phyloP scores from a whole-genome alignment of 2,329 filamentous ascomycete species.

The Nemania sp. region DNA sequence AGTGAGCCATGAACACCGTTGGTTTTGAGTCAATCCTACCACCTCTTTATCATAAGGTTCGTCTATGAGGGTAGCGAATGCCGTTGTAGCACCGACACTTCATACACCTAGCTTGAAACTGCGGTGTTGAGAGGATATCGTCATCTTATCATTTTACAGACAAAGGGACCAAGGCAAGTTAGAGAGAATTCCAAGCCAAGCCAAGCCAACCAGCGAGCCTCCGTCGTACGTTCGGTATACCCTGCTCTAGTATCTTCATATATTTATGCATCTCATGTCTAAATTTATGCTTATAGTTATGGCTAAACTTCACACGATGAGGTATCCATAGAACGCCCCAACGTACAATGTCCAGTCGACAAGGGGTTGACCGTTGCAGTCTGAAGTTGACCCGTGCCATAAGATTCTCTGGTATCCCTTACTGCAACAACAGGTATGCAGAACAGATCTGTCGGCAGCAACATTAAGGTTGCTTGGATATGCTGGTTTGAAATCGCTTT shows the following conservation, averaged over 20 bases:
- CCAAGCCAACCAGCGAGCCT: too few species aligned
- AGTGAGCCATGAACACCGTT: not conserved
- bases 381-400: not conserved
- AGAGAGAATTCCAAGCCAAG: not conserved
- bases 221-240: too few species aligned
- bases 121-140: too few species aligned
- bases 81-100: not conserved
- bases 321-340: not conserved
- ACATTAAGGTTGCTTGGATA: too few species aligned
- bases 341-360: not conserved
- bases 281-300: conserved; percentile 6
- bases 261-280: not conserved
- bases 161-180: not conserved
- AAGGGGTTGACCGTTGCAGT: not conserved
- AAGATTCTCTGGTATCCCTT: not conserved
- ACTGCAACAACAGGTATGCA: too few species aligned
- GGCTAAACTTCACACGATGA: not conserved
- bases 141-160: too few species aligned
- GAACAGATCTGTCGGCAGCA: too few species aligned
- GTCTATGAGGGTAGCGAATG: too few species aligned
- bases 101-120: not conserved
- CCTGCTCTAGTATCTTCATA: too few species aligned
- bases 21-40: too few species aligned
- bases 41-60: too few species aligned
- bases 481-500: too few species aligned